Evolutionary conservation across 192 early-diverging fungal species (phyloP), one percentile per base, ranked within the genome.

Genomic region (Phycomyces blakesleeanus): DNA sequence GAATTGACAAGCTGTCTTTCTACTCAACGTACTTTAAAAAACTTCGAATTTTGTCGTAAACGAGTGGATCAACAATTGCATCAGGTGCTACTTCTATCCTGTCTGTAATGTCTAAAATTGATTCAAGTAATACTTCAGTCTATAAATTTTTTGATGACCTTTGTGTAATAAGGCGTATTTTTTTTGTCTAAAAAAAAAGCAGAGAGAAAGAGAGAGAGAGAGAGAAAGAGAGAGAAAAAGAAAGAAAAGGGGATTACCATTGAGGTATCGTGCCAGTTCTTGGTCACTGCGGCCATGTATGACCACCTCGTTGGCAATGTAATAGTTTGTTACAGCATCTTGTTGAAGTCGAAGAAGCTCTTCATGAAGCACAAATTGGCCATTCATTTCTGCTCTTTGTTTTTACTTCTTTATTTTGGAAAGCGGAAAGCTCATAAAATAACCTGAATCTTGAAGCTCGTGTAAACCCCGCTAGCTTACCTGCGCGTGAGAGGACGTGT

Each of bases 21-120:
- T 24, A 16, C 11, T 54, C 11, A 51, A 50, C 52, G 73, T 85
- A 91, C 89, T 87, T 88, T 60, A 92, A 73, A 57, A 88, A 89
- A 62, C 87, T 89, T n/a, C 80, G 66, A 21, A 87, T 68, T 42
- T 77, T 68, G 63, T 87, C 90, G 74, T 85, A 91, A 5, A 78
- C 60, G 3, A 63, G 47, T 14, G 51, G 24, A 50, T 83, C 78
- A 11, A 67, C 66, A 44, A 83, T 79, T 44, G 72, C 74, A 24
- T 71, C 68, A 22, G 74, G 63, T 18, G 71, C 62, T 10, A 76
- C 78, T 54, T 76, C 74, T 15, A 83, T 56, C 10, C 51, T 68
- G 44, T 83, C 81, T 16, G 76, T 67, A 51, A 83, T 78, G 24
- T 76, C 81, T 82, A 68, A 20, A 34, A 62, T 29, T 59, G 38